Evolutionary conservation across 768 basidiomycete genomes (phyloP).

Genomic region (Mycena pura): DNA sequence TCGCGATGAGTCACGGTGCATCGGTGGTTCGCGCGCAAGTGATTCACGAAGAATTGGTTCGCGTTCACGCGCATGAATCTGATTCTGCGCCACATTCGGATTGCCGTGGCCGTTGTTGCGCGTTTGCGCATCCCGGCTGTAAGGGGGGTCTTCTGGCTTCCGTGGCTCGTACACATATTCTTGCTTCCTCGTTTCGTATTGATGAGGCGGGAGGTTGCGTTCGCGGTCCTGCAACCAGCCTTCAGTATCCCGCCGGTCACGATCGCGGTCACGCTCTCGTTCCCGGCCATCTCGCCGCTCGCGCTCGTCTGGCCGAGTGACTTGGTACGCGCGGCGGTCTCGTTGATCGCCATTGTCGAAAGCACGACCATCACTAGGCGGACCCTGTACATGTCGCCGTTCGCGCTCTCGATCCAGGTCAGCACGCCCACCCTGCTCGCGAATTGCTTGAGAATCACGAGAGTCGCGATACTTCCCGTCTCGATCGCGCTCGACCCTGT

Average conservation of each 20-base stretch:
- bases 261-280: conserved; percentile 8
- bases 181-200: neutral
- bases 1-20: conserved; percentile 1
- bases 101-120: neutral
- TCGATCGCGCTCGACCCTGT: neutral
- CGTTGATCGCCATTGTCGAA: conserved; percentile 7
- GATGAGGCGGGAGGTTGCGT: conserved; percentile 12
- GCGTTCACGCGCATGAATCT: conserved; percentile 13
- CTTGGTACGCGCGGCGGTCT: conserved; percentile 3
- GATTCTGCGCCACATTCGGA: neutral
- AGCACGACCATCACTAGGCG: neutral
- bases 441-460: neutral
- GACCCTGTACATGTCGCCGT: conserved; percentile 3
- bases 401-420: conserved; percentile 15
- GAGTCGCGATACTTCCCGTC: conserved; percentile 1
- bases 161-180: neutral
- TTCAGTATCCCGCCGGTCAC: neutral
- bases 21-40: neutral
- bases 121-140: neutral
- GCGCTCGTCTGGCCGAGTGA: neutral
- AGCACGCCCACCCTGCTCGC: neutral
- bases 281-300: conserved; percentile 12
- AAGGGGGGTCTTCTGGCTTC: neutral
- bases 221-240: conserved; percentile 4
- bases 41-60: conserved; percentile 18